Percentiles rank a stretch among this genome's conserved stretches.
These are phyloP conservation scores for Saccharomyces hybrid DNA, from an alignment of 1,139 yeast species.

Conservation along the genomic window DNA sequence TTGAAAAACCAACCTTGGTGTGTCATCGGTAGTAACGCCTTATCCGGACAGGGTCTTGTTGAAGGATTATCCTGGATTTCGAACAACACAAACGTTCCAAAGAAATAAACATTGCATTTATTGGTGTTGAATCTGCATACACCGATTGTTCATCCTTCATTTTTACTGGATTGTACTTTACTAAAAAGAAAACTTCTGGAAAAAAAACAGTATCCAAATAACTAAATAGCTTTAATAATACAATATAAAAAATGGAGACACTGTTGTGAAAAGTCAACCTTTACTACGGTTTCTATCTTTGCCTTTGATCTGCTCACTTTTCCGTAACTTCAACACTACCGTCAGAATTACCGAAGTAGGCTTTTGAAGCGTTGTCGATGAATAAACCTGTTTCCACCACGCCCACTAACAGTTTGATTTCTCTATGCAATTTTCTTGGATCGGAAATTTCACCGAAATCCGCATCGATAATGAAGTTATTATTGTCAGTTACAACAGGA, in stretches of 20 bases:
- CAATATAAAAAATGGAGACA: background rate
- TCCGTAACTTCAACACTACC: constrained; percentile 47
- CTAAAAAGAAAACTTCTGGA: background rate
- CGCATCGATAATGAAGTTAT: constrained; percentile 88
- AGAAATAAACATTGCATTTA: constrained; percentile 12
- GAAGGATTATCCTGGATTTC: constrained; percentile 74
- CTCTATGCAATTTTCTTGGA: constrained; percentile 50
- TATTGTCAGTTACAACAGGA: constrained; percentile 95
- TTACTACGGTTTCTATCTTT: background rate
- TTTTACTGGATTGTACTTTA: background rate
- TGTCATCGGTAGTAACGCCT: constrained; percentile 68
- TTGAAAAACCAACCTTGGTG: constrained; percentile 62
- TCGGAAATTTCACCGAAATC: constrained; percentile 75
- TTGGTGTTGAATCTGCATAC: background rate
- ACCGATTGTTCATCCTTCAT: background rate
- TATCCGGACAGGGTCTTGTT: constrained; percentile 66
- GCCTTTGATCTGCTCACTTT: constrained; percentile 10
- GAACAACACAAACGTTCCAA: constrained; percentile 41
- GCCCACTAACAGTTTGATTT: constrained; percentile 75
- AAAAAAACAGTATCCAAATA: background rate
- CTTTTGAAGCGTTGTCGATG: constrained; percentile 58
- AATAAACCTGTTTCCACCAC: constrained; percentile 97
- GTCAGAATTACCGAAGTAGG: constrained; percentile 79
- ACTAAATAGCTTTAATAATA: background rate
- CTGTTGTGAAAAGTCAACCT: background rate